Conservation (phyloP, 1,284 basidiomycete genomes). For the Cutaneotrichosporon dermatis region DNA sequence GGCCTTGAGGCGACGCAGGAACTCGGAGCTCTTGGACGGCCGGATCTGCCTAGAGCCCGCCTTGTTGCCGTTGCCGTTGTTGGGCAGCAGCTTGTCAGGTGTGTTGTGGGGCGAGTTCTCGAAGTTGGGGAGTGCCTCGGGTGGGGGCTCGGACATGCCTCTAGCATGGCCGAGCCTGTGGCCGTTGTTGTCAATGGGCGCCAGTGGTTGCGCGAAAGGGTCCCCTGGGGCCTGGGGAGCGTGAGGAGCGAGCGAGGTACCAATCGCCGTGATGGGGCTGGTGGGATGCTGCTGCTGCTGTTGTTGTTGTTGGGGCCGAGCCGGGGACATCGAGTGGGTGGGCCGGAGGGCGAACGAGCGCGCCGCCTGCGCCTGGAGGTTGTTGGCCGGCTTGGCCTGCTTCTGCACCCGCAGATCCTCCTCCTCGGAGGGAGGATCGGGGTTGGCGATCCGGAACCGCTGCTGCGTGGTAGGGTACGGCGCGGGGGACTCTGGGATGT, state of each 20-base stretch:
- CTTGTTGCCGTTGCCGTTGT: not conserved
- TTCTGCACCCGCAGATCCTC: not conserved
- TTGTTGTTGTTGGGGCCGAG: too few species aligned
- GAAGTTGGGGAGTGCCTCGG: not conserved
- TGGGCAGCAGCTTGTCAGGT: not conserved
- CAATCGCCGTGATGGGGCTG: not conserved
- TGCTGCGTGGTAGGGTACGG: not conserved
- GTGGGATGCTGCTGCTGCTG: not conserved
- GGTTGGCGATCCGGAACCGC: constrained; percentile 7
- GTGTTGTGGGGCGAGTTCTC: not conserved
- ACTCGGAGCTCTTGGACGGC: constrained; percentile 11
- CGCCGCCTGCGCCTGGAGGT: not conserved
- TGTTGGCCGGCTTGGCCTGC: not conserved
- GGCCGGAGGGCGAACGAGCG: not conserved
- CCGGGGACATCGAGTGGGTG: not conserved
- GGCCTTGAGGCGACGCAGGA: constrained; percentile 8
- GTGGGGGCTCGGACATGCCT: not conserved
- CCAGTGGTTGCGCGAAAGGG: not conserved
- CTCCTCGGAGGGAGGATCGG: constrained; percentile 1
- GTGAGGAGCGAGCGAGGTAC: not conserved
- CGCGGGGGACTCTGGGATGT: not conserved
- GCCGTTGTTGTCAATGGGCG: not conserved
- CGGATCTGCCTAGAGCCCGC: not conserved
- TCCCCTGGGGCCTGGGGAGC: not conserved
- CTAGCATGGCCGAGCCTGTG: not conserved